Evolutionary conservation across 768 basidiomycete species (phyloP), one percentile per base, ranked within the genome.

Genomic region (Mycena alexandri): DNA sequence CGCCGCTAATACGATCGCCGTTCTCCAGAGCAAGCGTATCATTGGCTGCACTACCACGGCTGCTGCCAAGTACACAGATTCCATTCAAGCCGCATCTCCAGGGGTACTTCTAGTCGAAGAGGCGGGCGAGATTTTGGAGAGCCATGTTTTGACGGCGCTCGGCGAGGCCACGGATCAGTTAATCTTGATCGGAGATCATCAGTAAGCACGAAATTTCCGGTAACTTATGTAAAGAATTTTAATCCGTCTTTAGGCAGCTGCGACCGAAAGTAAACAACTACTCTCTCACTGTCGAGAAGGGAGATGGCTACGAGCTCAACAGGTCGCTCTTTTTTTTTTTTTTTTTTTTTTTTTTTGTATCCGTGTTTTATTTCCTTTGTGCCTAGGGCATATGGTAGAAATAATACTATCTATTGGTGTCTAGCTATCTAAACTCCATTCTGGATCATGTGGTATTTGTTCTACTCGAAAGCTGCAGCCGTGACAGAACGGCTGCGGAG

Each of bases 241-340:
- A 24, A 38, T 52, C 43, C 52, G 34, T 36, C 34, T 12, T 36
- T 36, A 92, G 90, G 75, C 91, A 92, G 76, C 80, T 92, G 14
- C 88, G 91, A 2, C 91, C 91, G 0, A 92, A 91, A 75, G 88
- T 91, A 63, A 90, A 88, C 67, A 84, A 87, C 63, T 92, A 91
- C 62, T 52, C 72, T 0, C 76, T 93, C 25, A 91, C 90, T 0
- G 85, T 91, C 6, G 91, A 93, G 74, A 91, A 90, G 65, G 87
- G 83, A 1, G 85, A 89, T 2, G 90, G 90, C 5, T 92, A 81
- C 69, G 88, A 92, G 66, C 80, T 92, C 24, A 92, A 93, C 63
- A 77, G 81, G 53, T 90, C 89, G 0, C 78, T 93, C 0, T 92
- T 92, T 68, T n/a, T n/a, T n/a, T n/a, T n/a, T n/a, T n/a, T n/a